These are phyloP conservation scores for Houttuynia cordata DNA, from an alignment of 164 flowering plant species.

Conservation along the genomic window DNA sequence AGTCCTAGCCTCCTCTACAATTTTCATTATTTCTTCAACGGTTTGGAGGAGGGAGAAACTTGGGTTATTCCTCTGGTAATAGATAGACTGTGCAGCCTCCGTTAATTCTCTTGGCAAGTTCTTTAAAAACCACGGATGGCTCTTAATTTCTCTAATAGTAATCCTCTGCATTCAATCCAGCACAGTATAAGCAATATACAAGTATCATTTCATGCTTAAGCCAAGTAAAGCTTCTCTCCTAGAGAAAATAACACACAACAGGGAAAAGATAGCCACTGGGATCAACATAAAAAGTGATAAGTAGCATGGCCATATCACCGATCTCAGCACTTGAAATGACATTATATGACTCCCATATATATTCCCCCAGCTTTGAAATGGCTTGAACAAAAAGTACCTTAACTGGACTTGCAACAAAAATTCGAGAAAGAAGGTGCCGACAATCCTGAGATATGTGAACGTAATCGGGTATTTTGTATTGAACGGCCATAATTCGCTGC, in stretches of 20 bases:
- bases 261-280: too few relatives aligned
- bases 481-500: constrained; percentile 79
- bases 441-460: constrained; percentile 83
- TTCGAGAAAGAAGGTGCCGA: constrained; percentile 60
- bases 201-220: background rate
- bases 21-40: constrained; percentile 84
- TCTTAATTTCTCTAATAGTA: constrained; percentile 68
- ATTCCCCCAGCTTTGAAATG: too few relatives aligned
- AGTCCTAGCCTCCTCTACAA: constrained; percentile 72
- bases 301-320: too few relatives aligned
- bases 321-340: too few relatives aligned
- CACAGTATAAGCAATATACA: background rate
- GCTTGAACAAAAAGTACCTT: constrained; percentile 30
- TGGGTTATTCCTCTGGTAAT: constrained; percentile 54
- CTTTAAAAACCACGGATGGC: constrained; percentile 91
- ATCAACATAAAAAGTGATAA: too few relatives aligned
- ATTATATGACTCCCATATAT: too few relatives aligned
- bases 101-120: constrained; percentile 83
- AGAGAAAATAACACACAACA: too few relatives aligned
- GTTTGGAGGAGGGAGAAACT: constrained; percentile 59
- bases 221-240: too few relatives aligned
- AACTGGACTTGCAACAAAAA: constrained; percentile 59
- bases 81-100: constrained; percentile 58
- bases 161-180: constrained; percentile 44
- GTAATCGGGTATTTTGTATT: constrained; percentile 76